phyloP scores from a whole-genome alignment of 495 filamentous ascomycete genomes.

The Hypoxylon trugodes region DNA sequence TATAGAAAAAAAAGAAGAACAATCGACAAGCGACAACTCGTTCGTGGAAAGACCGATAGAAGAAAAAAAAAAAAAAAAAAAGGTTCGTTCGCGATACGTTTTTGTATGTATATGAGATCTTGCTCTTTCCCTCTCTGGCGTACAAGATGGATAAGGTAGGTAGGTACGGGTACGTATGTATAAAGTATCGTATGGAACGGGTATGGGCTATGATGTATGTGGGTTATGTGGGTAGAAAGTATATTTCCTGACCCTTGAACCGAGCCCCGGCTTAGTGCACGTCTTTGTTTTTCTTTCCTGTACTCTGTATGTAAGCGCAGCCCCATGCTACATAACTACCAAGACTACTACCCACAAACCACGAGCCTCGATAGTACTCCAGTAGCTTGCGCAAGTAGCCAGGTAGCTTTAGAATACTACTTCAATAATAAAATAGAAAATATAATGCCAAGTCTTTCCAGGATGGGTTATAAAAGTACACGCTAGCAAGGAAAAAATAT shows the following conservation, averaged over 20 bases:
- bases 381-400: too few species aligned
- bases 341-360: background rate
- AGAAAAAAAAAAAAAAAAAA: too few species aligned
- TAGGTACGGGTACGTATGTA: too few species aligned
- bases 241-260: too few species aligned
- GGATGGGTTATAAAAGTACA: conserved; percentile 16
- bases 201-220: conserved; percentile 15
- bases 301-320: conserved; percentile 26
- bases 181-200: background rate
- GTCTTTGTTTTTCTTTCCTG: background rate
- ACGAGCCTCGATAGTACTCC: conserved; percentile 9
- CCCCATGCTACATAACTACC: conserved; percentile 19
- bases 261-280: too few species aligned
- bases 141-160: too few species aligned
- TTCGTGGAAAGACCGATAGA: background rate
- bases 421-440: conserved; percentile 16
- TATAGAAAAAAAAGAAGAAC: too few species aligned
- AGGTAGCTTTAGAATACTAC: conserved; percentile 8
- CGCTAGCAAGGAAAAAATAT: conserved; percentile 25
- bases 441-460: conserved; percentile 26
- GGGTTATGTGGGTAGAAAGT: background rate
- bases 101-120: conserved; percentile 21
- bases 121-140: too few species aligned
- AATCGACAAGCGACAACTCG: conserved; percentile 14
- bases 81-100: conserved; percentile 24